Evolutionary conservation across 495 filamentous ascomycete species (phyloP).

Genomic region (Trichoderma asperelloides): DNA sequence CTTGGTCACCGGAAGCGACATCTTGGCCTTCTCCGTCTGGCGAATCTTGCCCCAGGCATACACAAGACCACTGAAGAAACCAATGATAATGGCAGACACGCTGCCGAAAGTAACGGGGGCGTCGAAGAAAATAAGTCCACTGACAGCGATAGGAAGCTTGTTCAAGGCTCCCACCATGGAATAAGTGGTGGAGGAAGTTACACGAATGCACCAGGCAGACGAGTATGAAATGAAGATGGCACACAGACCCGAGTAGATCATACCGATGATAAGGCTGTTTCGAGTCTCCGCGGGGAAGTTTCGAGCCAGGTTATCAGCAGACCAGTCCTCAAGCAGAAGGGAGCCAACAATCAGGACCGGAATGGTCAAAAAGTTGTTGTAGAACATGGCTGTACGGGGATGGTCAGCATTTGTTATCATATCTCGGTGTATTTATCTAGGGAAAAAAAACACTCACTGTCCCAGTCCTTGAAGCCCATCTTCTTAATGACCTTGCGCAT

Average conservation of each 20-base stretch:
- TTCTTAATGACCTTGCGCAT: constrained; percentile 99
- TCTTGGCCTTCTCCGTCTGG: constrained; percentile 57
- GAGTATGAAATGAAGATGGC: constrained; percentile 98
- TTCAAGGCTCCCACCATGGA: constrained; percentile 97
- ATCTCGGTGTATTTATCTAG: background rate
- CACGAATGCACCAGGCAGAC: constrained; percentile 95
- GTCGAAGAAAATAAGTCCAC: constrained; percentile 89
- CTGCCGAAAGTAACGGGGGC: constrained; percentile 88
- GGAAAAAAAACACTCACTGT: constrained; percentile 57
- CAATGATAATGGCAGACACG: constrained; percentile 79
- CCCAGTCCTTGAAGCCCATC: constrained; percentile 99
- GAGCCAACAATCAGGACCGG: constrained; percentile 81
- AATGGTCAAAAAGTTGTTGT: constrained; percentile 98
- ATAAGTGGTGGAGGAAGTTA: constrained; percentile 94
- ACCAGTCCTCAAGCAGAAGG: constrained; percentile 86
- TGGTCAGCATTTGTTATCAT: constrained; percentile 23
- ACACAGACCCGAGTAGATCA: constrained; percentile 88
- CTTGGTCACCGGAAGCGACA: constrained; percentile 57
- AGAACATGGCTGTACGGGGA: constrained; percentile 77
- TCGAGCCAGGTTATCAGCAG: constrained; percentile 64
- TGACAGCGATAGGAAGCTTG: constrained; percentile 90
- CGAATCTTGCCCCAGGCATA: constrained; percentile 88
- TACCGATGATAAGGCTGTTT: constrained; percentile 69
- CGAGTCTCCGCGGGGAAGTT: constrained; percentile 80
- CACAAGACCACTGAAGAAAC: constrained; percentile 86